Evolutionary conservation across 2,329 filamentous ascomycete genomes (phyloP).

Genomic region (Exophiala sideris): DNA sequence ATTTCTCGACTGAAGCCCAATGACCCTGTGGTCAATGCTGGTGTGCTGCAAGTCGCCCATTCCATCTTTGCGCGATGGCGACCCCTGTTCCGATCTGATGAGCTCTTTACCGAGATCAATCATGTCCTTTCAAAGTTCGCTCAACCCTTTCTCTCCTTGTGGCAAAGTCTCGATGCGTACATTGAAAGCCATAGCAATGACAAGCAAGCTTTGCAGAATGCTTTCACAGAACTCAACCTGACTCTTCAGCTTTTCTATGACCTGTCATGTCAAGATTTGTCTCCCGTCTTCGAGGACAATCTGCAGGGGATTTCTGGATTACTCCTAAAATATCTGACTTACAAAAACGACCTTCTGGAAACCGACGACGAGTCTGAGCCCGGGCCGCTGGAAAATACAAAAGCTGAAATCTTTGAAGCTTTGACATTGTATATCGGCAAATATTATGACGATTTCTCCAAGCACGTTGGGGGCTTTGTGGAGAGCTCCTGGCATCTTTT

Average conservation of each 20-base stretch:
- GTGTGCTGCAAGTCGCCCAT: conserved; percentile 93
- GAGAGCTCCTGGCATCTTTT: conserved; percentile 87
- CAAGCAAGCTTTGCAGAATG: conserved; percentile 68
- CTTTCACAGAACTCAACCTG: conserved; percentile 82
- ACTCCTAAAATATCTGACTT: conserved; percentile 88
- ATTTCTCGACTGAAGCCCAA: conserved; percentile 79
- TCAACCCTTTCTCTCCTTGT: conserved; percentile 73
- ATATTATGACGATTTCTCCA: conserved; percentile 89
- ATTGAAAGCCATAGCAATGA: conserved; percentile 74
- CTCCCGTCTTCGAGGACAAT: conserved; percentile 90
- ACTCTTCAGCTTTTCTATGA: conserved; percentile 93
- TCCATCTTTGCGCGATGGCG: conserved; percentile 97
- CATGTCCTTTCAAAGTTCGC: conserved; percentile 88
- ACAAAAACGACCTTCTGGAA: conserved; percentile 76
- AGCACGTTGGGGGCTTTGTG: conserved; percentile 78
- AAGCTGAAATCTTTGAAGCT: conserved; percentile 88
- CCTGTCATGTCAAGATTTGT: conserved; percentile 93
- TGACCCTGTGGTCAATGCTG: conserved; percentile 82
- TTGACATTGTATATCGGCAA: conserved; percentile 89
- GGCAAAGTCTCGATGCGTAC: conserved; percentile 48
- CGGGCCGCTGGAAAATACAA: conserved; percentile 78
- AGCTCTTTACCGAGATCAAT: conserved; percentile 91
- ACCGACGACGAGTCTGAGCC: conserved; percentile 89
- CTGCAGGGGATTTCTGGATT: conserved; percentile 71
- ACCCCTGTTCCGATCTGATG: conserved; percentile 88